Base-by-base conservation (phyloP, 176 grass and related monocot genomes). In the Oryza punctata region DNA sequence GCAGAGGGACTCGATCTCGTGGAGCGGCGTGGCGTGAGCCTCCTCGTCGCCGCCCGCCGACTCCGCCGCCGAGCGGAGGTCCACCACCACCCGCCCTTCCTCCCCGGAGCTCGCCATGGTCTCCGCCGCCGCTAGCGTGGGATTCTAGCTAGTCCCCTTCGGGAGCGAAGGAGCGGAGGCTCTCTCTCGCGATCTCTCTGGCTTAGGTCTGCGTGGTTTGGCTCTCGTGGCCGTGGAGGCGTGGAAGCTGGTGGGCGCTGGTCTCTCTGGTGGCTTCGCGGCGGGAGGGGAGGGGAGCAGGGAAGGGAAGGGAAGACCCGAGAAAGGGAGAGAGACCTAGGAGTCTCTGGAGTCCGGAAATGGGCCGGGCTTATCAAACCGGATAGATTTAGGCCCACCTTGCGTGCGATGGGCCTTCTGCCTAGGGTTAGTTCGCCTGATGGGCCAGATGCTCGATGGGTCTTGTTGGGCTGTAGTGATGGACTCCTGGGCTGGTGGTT, bases 1-100 rank as follows among this genome's bases (percentile, higher is more conserved):
- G 89, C 96, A 98, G 24, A 98, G 96, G 69, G 96, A 95, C 80
- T 95, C 96, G 9, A 98, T 88, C 85, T 95, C 67, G 65, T 94
- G 93, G 54, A 98, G 85, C 60, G 89, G 93, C 32, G 89, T 54
- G 67, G 82, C 89, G 38, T 86, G 85, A 18, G 87, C 25, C 4
- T 88, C 91, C 0, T 87, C 90, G 25, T 80, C 37, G 37, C 7
- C 86, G 25, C 69, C 86, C 32, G 79, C 82, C 11, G 90, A 83
- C 71, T 98, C 96, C 46, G 91, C 93, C 27, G 87, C 96, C 25
- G 93, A 91, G 5, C 87, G 76, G 41, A 93, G 86, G 73, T 98
- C 93, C 12, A 85, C 60, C 43, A 98, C 40, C 49, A 89, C 83
- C 11, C 41, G 38, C 77, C 75, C 46, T 29, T 86, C 80, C 6